Evolutionary conservation across 2,329 filamentous ascomycete species (phyloP), one percentile per base, ranked within the genome.

Genomic region (Neofusicoccum kwambonambiense): DNA sequence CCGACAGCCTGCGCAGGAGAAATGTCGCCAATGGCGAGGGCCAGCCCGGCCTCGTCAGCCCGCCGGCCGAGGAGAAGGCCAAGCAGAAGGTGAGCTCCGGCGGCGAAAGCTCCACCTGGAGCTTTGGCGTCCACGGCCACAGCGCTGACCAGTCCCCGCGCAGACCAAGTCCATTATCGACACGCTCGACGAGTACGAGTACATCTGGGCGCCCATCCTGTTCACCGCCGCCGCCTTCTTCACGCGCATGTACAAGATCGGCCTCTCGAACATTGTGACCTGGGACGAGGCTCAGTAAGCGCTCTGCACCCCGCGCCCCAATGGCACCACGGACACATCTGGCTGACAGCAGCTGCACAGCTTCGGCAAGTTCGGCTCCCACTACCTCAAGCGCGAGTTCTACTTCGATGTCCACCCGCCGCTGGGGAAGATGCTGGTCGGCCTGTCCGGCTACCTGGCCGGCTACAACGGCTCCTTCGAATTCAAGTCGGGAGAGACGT

Each of bases 381-480:
- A 99, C 81, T 99, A 99, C 79, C 89, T 99, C 76, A 97, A 99
- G 80, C 92, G 94, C 78, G 95, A 99, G 80, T 97, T 98, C 84
- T 99, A 99, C 86, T 99, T 99, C 82, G 92, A 96, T 84, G 90
- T 96, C 65, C 92, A 96, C 79, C 95, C 95, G 69, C 95, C 95
- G 63, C 88, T 99, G 67, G 95, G 95, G 76, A 99, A 99, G 84
- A 98, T 99, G 88, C 88, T 99, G 64, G 94, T 99, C 71, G 95
- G 95, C 68, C 86, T 99, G 60, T 98, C 95, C 6, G 95, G 95
- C 76, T 96, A 96, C 75, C 85, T 99, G 67, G 96, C 94, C 70
- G 94, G 94, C 70, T 99, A 99, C 84, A 99, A 99, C 82, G 95
- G 95, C 65, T 96, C 94, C 3, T 99, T 99, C 80, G 95, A 99